Percentiles rank a stretch among this genome's conserved stretches.
Conservation (phyloP, 2,329 filamentous ascomycete genomes). For the Celoporthe dispersa region DNA sequence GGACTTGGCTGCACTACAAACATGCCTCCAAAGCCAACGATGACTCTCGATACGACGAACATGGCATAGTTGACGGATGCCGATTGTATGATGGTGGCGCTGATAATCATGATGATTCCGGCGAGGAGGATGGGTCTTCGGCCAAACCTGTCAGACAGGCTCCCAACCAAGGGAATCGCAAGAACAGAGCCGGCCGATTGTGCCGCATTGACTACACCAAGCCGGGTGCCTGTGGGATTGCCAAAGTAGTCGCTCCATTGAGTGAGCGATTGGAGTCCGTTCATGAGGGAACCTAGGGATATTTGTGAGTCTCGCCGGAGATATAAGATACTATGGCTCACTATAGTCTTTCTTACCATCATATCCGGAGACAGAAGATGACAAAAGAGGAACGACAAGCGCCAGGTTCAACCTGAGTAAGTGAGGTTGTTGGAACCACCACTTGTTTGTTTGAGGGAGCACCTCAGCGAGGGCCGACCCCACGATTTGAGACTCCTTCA, state of each 20-base stretch:
- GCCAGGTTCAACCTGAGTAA: conserved; percentile 49
- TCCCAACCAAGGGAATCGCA: conserved; percentile 45
- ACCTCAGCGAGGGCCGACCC: conserved; percentile 38
- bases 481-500: conserved; percentile 34
- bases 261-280: conserved; percentile 45
- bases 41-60: conserved; percentile 28
- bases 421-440: conserved; percentile 50
- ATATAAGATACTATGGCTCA: too few species aligned
- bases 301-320: neutral
- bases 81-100: conserved; percentile 44
- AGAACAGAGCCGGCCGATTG: conserved; percentile 38
- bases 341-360: conserved; percentile 39
- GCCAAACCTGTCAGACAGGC: conserved; percentile 37
- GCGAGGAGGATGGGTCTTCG: conserved; percentile 30
- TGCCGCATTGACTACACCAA: conserved; percentile 40
- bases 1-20: conserved; percentile 45
- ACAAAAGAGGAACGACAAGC: conserved; percentile 47
- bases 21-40: conserved; percentile 36
- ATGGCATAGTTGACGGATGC: conserved; percentile 42
- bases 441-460: conserved; percentile 45
- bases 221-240: conserved; percentile 36
- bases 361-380: conserved; percentile 45
- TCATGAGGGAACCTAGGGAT: conserved; percentile 41
- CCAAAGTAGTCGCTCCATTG: conserved; percentile 42
- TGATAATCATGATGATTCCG: conserved; percentile 42